Conservation (phyloP, 192 early-diverging fungal species). For the Lunasporangiospora selenospora region DNA sequence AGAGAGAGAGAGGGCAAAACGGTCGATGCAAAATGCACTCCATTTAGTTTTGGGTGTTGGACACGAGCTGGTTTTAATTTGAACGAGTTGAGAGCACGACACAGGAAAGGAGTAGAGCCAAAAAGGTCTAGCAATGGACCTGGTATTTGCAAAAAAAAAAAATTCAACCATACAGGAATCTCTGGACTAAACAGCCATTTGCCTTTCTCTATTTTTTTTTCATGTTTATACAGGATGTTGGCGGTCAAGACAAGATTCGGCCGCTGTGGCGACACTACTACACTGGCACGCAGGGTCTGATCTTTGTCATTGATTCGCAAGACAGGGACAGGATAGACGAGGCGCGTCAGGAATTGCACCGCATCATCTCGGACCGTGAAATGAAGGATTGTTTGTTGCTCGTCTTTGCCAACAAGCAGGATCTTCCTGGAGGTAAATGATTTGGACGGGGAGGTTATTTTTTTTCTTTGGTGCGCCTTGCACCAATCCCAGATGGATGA, state of each 20-base stretch:
- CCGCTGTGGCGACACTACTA: conserved; percentile 89
- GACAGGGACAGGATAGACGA: conserved; percentile 89
- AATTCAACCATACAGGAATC: background rate
- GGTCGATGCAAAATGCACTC: no score
- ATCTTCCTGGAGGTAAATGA: conserved; percentile 61
- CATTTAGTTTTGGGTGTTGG: background rate
- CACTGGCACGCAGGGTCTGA: conserved; percentile 82
- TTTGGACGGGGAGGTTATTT: background rate
- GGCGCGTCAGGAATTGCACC: conserved; percentile 82
- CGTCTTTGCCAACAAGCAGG: conserved; percentile 88
- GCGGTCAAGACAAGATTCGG: conserved; percentile 92
- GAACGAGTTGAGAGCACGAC: no score
- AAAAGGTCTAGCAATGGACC: no score
- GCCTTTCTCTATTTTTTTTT: background rate
- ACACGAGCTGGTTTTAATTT: background rate
- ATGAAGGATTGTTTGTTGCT: conserved; percentile 85
- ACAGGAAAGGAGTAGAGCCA: no score
- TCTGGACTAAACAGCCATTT: background rate
- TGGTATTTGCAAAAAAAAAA: no score
- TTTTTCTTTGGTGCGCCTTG: background rate
- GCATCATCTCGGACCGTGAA: conserved; percentile 83
- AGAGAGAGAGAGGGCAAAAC: no score
- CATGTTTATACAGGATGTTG: conserved; percentile 69
- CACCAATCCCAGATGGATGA: background rate
- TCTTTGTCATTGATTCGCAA: conserved; percentile 89